Evolutionary conservation across 2,329 filamentous ascomycete genomes (phyloP).

Genomic region (Penicillium hesseltinei): DNA sequence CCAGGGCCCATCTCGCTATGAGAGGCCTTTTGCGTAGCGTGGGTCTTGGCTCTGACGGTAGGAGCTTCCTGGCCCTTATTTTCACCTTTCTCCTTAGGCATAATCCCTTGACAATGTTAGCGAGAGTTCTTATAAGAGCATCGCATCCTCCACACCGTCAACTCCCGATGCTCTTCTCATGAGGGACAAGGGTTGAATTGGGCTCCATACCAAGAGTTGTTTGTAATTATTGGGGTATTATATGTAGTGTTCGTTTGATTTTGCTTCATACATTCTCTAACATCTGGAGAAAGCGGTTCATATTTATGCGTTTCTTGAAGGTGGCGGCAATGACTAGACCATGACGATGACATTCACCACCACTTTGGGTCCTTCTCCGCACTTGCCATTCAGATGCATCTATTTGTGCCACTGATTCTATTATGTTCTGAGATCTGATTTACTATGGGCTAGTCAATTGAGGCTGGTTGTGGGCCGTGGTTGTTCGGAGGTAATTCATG

Average conservation of each 20-base stretch:
- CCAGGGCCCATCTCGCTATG: slow-evolving; percentile 26
- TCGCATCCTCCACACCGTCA: not conserved
- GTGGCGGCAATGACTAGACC: slow-evolving; percentile 31
- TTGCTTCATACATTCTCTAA: not conserved
- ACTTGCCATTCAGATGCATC: slow-evolving; percentile 12
- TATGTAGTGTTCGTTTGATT: not conserved
- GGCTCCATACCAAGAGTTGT: not conserved
- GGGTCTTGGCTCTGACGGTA: not conserved
- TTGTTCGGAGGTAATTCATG: slow-evolving; percentile 3
- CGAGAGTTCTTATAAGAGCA: not conserved
- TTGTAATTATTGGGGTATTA: not conserved
- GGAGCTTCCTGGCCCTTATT: not conserved
- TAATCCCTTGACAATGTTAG: not conserved
- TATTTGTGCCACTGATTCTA: slow-evolving; percentile 17
- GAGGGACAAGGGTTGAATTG: not conserved
- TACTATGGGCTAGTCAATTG: slow-evolving; percentile 7
- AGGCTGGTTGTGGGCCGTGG: not conserved
- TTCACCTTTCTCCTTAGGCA: not conserved
- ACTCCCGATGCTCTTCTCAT: not conserved
- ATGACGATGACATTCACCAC: slow-evolving; percentile 32
- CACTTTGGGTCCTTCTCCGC: slow-evolving; percentile 15
- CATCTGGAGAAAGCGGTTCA: not conserved
- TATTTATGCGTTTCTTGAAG: slow-evolving; percentile 15
- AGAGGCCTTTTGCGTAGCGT: slow-evolving; percentile 6
- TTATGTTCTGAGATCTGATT: slow-evolving; percentile 9